A percentile compares a stretch with the other conserved stretches of the same genome.
Evolutionary conservation across 805 yeast species (phyloP).

Genomic region (Candida dajiaensis): DNA sequence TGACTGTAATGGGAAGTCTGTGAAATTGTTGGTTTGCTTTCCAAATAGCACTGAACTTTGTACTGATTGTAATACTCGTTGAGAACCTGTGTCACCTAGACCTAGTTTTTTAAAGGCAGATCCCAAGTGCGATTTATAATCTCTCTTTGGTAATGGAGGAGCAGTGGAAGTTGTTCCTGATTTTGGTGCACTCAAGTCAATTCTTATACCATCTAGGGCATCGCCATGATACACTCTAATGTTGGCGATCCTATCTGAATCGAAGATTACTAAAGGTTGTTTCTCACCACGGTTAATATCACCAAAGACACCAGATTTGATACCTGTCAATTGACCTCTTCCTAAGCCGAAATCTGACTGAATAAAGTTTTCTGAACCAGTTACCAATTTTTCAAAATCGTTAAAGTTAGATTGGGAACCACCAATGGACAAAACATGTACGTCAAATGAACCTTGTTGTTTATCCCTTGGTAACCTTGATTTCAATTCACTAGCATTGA

Average conservation of each 20-base stretch:
- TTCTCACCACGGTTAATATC: conserved; percentile 19
- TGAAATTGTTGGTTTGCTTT: conserved; percentile 41
- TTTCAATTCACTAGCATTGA: conserved; percentile 44
- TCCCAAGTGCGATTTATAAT: conserved; percentile 30
- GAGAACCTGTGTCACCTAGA: background rate
- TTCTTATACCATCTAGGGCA: conserved; percentile 78
- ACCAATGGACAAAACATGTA: conserved; percentile 55
- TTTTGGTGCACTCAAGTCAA: conserved; percentile 26
- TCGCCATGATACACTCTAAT: conserved; percentile 67
- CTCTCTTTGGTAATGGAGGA: conserved; percentile 45
- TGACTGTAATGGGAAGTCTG: conserved; percentile 47
- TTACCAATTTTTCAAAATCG: conserved; percentile 33
- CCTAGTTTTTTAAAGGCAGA: conserved; percentile 15
- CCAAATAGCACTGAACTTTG: conserved; percentile 38
- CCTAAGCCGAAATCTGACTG: conserved; percentile 36
- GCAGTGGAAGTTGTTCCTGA: conserved; percentile 1
- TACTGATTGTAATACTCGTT: background rate
- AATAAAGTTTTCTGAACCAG: conserved; percentile 12
- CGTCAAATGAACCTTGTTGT: conserved; percentile 31
- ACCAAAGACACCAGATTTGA: conserved; percentile 32
- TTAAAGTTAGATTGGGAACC: conserved; percentile 51
- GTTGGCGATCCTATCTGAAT: conserved; percentile 35
- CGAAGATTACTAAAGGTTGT: conserved; percentile 28
- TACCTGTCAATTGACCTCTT: conserved; percentile 33
- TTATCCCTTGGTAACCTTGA: conserved; percentile 26